A percentile compares a stretch with the other conserved stretches of the same genome.
Conservation (phyloP, 164 flowering plant genomes). For the Nelumbo lutea region DNA sequence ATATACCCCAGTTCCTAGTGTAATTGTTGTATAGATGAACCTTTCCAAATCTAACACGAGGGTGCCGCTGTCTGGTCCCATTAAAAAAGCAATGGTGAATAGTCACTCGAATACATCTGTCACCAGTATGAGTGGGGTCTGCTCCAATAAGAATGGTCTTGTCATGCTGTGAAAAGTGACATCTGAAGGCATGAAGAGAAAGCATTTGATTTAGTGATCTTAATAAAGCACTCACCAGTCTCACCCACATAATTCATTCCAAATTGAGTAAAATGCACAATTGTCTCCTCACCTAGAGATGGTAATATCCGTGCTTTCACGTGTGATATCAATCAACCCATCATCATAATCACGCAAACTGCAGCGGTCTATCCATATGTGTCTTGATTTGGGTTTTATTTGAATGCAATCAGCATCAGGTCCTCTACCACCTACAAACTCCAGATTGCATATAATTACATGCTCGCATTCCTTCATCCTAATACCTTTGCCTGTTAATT, state of each 20-base stretch:
- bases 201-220: background rate
- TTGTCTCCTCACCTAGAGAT: constrained; percentile 47
- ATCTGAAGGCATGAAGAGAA: constrained; percentile 33
- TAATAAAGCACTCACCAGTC: background rate
- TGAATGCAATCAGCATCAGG: constrained; percentile 82
- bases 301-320: constrained; percentile 79
- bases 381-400: constrained; percentile 77
- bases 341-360: constrained; percentile 73
- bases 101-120: constrained; percentile 74
- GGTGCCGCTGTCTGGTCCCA: constrained; percentile 82
- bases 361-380: constrained; percentile 95
- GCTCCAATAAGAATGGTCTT: constrained; percentile 88
- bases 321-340: constrained; percentile 79
- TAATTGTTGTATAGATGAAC: constrained; percentile 86
- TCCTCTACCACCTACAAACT: constrained; percentile 85
- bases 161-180: constrained; percentile 65
- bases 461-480: constrained; percentile 81
- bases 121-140: constrained; percentile 57
- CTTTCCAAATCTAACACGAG: constrained; percentile 80
- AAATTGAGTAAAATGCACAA: background rate
- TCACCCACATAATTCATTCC: background rate
- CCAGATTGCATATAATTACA: constrained; percentile 76
- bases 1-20: constrained; percentile 83
- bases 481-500: constrained; percentile 69
- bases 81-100: constrained; percentile 89